A percentile compares a stretch with the other conserved stretches of the same genome.
Conservation (phyloP, 2,329 filamentous ascomycete species). For the Aspergillus awamori region DNA sequence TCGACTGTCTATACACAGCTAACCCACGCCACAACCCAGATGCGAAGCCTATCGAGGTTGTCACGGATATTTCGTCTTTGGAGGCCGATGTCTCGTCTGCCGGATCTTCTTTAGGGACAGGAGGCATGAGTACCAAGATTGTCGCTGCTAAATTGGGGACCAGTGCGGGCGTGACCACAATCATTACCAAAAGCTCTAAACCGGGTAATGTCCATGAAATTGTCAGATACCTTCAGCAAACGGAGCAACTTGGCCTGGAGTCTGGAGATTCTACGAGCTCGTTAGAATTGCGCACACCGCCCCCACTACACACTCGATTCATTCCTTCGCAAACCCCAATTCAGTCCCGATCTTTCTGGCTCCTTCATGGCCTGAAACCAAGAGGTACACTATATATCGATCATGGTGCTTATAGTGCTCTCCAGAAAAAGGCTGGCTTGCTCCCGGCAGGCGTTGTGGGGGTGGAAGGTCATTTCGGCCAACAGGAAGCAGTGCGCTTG, state of each 20-base stretch:
- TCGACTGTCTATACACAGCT: conserved; percentile 95
- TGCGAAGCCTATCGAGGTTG: conserved; percentile 86
- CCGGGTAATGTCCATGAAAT: conserved; percentile 90
- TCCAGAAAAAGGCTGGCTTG: conserved; percentile 81
- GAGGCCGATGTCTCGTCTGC: conserved; percentile 88
- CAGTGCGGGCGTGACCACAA: conserved; percentile 89
- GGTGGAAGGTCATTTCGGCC: conserved; percentile 83
- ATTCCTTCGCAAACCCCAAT: conserved; percentile 82
- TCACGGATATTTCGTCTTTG: conserved; percentile 81
- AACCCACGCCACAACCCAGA: conserved; percentile 86
- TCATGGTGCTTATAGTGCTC: conserved; percentile 78
- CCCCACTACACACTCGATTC: conserved; percentile 88
- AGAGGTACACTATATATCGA: conserved; percentile 94
- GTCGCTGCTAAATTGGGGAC: conserved; percentile 89
- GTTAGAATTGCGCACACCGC: conserved; percentile 44
- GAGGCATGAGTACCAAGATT: conserved; percentile 98
- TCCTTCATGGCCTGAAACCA: conserved; percentile 85
- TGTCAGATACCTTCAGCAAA: conserved; percentile 74
- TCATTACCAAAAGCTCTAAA: conserved; percentile 92
- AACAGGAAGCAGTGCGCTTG: conserved; percentile 88
- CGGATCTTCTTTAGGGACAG: conserved; percentile 86
- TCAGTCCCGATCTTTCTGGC: conserved; percentile 94
- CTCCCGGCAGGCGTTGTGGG: conserved; percentile 89
- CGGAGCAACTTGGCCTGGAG: conserved; percentile 45
- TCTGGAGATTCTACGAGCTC: conserved; percentile 27